phyloP scores from a whole-genome alignment of 129 eudicot genomes.

The Helianthus tuberosus region DNA sequence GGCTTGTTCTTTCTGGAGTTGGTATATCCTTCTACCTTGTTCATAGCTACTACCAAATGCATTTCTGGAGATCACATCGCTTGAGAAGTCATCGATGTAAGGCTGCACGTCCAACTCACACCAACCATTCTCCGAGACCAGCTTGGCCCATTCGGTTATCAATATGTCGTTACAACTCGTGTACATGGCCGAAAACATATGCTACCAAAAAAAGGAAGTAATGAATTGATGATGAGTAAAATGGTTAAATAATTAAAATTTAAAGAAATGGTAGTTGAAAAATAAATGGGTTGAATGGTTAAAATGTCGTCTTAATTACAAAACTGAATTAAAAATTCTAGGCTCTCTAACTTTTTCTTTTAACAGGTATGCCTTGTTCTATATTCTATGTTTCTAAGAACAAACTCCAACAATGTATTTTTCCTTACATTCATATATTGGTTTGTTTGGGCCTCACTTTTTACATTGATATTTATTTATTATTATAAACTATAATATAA shows the following conservation, averaged over 20 bases:
- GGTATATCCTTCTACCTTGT: slow-evolving; percentile 58
- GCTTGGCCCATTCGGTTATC: slow-evolving; percentile 54
- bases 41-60: slow-evolving; percentile 68
- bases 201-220: slow-evolving; percentile 13
- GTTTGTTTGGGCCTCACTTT: too few relatives aligned
- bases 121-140: slow-evolving; percentile 22
- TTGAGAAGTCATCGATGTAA: slow-evolving; percentile 48
- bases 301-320: too few relatives aligned
- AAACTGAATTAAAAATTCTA: too few relatives aligned
- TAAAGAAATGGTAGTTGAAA: background rate
- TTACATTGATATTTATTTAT: too few relatives aligned
- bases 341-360: too few relatives aligned
- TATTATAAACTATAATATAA: too few relatives aligned
- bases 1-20: slow-evolving; percentile 70
- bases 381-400: too few relatives aligned
- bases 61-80: slow-evolving; percentile 62
- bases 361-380: too few relatives aligned
- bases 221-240: slow-evolving; percentile 1
- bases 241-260: too few relatives aligned
- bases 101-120: slow-evolving; percentile 65
- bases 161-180: slow-evolving; percentile 53
- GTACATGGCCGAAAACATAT: slow-evolving; percentile 67
- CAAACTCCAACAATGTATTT: too few relatives aligned
- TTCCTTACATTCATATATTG: too few relatives aligned
- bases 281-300: background rate